Conservation (phyloP, 306 rosid genomes). For the Cajanus cajan region DNA sequence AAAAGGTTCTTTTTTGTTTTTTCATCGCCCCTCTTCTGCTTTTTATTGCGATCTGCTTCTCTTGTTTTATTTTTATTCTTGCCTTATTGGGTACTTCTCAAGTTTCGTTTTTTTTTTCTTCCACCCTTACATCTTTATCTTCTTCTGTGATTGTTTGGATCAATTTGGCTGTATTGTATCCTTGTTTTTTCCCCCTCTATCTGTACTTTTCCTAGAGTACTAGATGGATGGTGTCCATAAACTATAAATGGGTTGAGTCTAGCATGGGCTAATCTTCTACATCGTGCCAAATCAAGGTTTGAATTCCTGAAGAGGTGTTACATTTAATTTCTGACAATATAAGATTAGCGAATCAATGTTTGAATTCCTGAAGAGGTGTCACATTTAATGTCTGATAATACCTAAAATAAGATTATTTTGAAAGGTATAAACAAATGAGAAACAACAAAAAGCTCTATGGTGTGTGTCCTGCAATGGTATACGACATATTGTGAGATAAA, state of each 20-base stretch:
- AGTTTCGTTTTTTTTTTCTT: not conserved
- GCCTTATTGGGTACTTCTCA: not conserved
- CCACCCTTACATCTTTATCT: not conserved
- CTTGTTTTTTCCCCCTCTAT: not conserved
- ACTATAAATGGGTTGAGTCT: too few relatives aligned
- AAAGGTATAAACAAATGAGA: not conserved
- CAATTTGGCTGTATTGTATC: not conserved
- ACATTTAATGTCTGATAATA: not conserved
- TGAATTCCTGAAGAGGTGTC: not conserved
- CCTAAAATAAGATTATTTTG: not conserved
- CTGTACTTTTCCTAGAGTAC: not conserved
- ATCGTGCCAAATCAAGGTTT: too few relatives aligned
- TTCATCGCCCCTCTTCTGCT: not conserved
- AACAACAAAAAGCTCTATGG: not conserved
- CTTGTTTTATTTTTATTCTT: not conserved
- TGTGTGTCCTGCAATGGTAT: not conserved
- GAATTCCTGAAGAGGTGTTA: too few relatives aligned
- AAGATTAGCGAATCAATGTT: too few relatives aligned
- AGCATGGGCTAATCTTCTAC: too few relatives aligned
- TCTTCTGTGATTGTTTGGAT: not conserved
- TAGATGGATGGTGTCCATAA: not conserved
- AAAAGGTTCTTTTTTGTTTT: constrained; percentile 37
- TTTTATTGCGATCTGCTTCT: not conserved
- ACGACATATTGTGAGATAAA: not conserved
- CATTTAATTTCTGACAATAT: too few relatives aligned